Base-by-base conservation (phyloP, 2,329 filamentous ascomycete species). In the Raffaelea albimanens region DNA sequence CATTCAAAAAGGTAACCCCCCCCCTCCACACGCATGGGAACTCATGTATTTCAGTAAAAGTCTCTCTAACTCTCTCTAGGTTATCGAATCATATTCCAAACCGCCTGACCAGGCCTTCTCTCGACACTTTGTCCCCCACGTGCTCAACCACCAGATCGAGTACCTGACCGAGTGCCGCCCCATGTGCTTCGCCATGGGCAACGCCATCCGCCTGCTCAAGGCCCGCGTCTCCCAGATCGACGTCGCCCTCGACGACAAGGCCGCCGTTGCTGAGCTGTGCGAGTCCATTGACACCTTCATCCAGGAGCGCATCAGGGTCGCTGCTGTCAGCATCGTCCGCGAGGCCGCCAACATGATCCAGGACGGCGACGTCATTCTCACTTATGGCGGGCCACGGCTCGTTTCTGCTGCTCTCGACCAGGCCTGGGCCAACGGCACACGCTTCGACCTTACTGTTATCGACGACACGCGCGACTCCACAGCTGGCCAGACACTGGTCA, bases 151-250 rank as follows among this genome's bases (percentile, higher is more conserved):
- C 34, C 93, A 98, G 66, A 96, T 98, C 60, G 89, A 94, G 55
- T 96, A 94, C 61, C 77, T 98, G 51, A 87, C 87, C 51, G 88
- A 88, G 56, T 96, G 90, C 61, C 83, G 93, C n/a, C 90, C 93
- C 31, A 86, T 98, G 67, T 94, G 87, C 55, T 93, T 95, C 66
- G 88, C 87, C 52, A 95, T 97, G 83, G 93, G 93, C 51, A 98
- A 97, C 63, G 89, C 89, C 33, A 95, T 98, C 61, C 81, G 93
- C 47, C 91, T 89, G 75, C 76, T 98, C 44, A 98, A 98, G 71
- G 80, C 95, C 43, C 81, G 88, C 59, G 91, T 98, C 61, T 85
- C 87, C 58, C 88, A 88, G 57, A 83, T 96, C 50, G 89, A 96
- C 58, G 88, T 91, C 38, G 85, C 90, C 56, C 78, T 84, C 2